These are phyloP conservation scores for Eucalyptus sp. DNA, from an alignment of 345 rosid genomes.

Conservation along the genomic window DNA sequence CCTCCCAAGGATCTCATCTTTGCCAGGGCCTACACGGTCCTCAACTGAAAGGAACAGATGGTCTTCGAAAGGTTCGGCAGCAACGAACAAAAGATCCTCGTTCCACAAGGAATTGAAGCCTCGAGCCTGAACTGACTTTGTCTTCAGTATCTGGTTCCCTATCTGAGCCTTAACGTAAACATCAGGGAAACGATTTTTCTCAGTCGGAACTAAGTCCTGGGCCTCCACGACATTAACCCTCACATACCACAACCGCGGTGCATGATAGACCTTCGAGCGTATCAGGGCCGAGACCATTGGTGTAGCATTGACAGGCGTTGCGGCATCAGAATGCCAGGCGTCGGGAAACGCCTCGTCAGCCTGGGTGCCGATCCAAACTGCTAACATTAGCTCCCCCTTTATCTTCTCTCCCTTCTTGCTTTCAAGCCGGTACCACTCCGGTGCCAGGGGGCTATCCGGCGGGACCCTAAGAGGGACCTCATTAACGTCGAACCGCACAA, in stretches of 20 bases:
- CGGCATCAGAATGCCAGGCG: conserved; percentile 99
- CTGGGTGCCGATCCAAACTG: conserved; percentile 98
- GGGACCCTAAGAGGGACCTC: conserved; percentile 94
- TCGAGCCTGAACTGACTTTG: conserved; percentile 65
- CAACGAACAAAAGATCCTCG: conserved; percentile 90
- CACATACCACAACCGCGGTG: conserved; percentile 90
- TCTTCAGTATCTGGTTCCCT: conserved; percentile 73
- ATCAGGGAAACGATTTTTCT: conserved; percentile 71
- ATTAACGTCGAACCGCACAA: conserved; percentile 66
- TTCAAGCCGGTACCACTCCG: conserved; percentile 91
- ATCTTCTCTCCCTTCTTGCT: conserved; percentile 74
- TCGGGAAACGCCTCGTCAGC: conserved; percentile 98
- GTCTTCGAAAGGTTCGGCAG: conserved; percentile 91
- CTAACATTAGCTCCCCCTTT: conserved; percentile 91
- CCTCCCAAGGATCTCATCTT: conserved; percentile 82
- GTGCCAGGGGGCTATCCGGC: conserved; percentile 95
- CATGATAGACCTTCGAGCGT: conserved; percentile 91
- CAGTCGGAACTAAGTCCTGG: conserved; percentile 74
- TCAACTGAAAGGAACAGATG: conserved; percentile 69
- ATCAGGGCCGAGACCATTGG: conserved; percentile 40
- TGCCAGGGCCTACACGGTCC: conserved; percentile 74
- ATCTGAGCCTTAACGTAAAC: conserved; percentile 75
- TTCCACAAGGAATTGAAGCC: conserved; percentile 84
- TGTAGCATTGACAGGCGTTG: conserved; percentile 53
- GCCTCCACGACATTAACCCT: conserved; percentile 89